Conservation (phyloP, 345 rosid genomes). For the Linum trigynum region DNA sequence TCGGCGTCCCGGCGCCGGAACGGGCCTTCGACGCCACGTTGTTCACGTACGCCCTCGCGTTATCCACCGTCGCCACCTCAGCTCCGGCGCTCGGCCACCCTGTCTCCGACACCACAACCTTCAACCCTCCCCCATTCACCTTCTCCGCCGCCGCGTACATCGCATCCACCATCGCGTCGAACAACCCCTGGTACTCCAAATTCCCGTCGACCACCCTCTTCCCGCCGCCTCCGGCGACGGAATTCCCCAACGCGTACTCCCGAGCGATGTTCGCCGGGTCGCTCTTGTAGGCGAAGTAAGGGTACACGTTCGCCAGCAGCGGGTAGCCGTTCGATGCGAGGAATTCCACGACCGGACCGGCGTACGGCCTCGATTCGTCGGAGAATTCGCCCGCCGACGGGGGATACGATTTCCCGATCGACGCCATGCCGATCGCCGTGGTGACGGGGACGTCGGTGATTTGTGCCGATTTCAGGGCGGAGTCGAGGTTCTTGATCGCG, state of each 20-base stretch:
- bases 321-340: conserved; percentile 6
- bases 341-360: conserved; percentile 5
- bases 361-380: background rate
- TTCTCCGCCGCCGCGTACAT: conserved; percentile 14
- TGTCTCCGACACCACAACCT: conserved; percentile 7
- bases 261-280: background rate
- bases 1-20: background rate
- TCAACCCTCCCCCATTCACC: conserved; percentile 1
- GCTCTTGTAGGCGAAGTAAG: conserved; percentile 12
- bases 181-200: conserved; percentile 12
- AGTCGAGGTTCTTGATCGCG: background rate
- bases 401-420: background rate
- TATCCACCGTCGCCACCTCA: background rate
- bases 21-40: background rate
- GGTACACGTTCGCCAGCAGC: conserved; percentile 13
- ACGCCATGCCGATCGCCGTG: background rate
- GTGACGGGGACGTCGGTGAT: background rate
- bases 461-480: background rate
- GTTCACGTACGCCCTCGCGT: background rate
- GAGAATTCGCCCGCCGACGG: conserved; percentile 6
- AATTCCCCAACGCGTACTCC: background rate
- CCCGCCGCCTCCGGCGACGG: background rate
- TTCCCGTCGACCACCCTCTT: background rate
- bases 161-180: conserved; percentile 15
- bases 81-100: conserved; percentile 21